Evolutionary conservation across 495 filamentous ascomycete species (phyloP), one percentile per base, ranked within the genome.

Genomic region (Chaetomium fimeti): DNA sequence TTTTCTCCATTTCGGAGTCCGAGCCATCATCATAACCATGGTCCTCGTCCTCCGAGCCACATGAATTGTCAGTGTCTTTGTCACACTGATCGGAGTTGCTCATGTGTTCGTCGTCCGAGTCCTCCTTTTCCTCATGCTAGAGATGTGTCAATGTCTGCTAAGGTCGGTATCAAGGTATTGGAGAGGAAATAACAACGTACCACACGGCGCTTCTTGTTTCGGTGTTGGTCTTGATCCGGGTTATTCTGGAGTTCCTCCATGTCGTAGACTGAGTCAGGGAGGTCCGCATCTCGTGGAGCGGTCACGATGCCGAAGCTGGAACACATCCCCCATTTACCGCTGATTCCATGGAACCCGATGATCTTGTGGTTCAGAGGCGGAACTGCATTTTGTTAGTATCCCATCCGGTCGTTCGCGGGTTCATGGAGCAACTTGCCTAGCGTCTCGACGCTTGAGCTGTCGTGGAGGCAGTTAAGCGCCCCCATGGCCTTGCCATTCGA

Each of bases 341-440:
- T 81, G 57, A 70, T 66, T 16, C 78, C 78, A 51, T 71, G 77
- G 63, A 81, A 81, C 2, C 78, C 78, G 32, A 81, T 71, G 66
- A 81, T 76, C 5, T 69, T 67, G 48, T 81, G 71, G 51, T 61
- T 58, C 8, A 56, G 29, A 20, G 28, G 67, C 18, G 77, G 75
- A 54, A 74, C 69, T 48, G 73, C 49, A 5, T 6, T 45, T 5
- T 18, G 36, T 36, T 49, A 57, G 62, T 53, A 12, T 36, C 16
- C 7, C 32, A 16, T 40, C 1, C 24, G 6, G 1, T 13, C 32
- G 25, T 0, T 22, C 11, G 7, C n/a, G n/a, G n/a, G n/a, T n/a
- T n/a, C 22, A 38, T 24, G 38, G 24, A 51, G 6, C 36, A 53
- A 63, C 29, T 38, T 64, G 20, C 60, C 56, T 43, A 28, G 71